Conservation (phyloP, 148 eudicot genomes). For the Linanthus parryae region DNA sequence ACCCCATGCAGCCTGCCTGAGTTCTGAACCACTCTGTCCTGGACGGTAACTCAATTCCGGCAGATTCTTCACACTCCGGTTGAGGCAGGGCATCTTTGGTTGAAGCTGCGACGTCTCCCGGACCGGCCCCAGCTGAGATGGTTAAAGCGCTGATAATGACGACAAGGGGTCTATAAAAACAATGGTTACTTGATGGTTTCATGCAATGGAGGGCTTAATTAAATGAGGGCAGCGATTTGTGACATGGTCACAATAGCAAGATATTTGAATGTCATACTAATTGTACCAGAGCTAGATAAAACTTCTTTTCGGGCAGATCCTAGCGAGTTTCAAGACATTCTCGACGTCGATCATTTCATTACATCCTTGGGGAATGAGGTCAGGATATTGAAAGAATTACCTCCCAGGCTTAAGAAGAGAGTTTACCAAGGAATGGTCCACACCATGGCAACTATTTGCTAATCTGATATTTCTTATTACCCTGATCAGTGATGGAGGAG, state of each 20-base stretch:
- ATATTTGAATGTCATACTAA: constrained; percentile 85
- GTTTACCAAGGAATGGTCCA: constrained; percentile 53
- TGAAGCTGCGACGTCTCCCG: too few species aligned
- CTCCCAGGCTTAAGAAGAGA: constrained; percentile 75
- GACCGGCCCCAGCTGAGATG: too few species aligned
- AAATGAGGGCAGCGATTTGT: constrained; percentile 99
- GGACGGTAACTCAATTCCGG: too few species aligned
- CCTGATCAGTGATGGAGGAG: too few species aligned
- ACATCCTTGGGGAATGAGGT: constrained; percentile 88
- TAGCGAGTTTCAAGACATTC: constrained; percentile 92
- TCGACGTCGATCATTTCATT: constrained; percentile 86
- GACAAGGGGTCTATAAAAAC: constrained; percentile 96
- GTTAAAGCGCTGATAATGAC: too few species aligned
- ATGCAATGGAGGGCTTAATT: constrained; percentile 99
- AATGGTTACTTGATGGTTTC: constrained; percentile 97
- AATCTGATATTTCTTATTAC: constrained; percentile 90
- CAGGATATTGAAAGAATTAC: constrained; percentile 76
- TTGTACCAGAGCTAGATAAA: constrained; percentile 95
- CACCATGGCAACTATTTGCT: constrained; percentile 87
- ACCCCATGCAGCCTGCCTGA: too few species aligned
- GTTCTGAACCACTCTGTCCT: too few species aligned
- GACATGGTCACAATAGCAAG: constrained; percentile 99
- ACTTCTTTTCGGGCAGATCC: constrained; percentile 99
- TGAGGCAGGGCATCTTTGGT: too few species aligned
- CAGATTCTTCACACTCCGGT: too few species aligned